Percentiles rank a stretch among this genome's conserved stretches.
Evolutionary conservation across 1,284 basidiomycete genomes (phyloP).

Genomic region (Sanghuangporus sanghuang): DNA sequence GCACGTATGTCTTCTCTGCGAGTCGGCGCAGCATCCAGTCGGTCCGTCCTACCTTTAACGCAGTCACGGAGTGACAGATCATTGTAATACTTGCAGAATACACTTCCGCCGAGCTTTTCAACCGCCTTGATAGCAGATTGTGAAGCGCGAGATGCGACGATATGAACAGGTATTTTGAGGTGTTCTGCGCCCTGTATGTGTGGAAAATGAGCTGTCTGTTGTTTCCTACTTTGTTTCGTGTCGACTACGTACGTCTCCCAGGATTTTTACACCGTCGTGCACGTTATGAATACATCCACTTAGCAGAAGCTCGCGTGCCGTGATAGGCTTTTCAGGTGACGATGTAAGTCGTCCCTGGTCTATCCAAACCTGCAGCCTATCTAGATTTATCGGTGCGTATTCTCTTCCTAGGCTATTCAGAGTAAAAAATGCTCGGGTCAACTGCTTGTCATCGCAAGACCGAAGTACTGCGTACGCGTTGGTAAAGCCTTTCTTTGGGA

Average conservation of each 20-base stretch:
- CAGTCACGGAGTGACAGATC: conserved; percentile 77
- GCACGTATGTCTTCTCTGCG: conserved; percentile 79
- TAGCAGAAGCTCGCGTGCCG: conserved; percentile 77
- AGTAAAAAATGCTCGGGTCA: background rate
- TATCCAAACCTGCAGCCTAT: conserved; percentile 89
- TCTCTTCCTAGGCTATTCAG: conserved; percentile 57
- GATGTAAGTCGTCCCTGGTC: conserved; percentile 79
- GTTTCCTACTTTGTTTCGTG: background rate
- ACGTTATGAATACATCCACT: conserved; percentile 88
- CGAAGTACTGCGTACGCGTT: conserved; percentile 59
- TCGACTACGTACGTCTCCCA: conserved; percentile 64
- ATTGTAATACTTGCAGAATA: conserved; percentile 94
- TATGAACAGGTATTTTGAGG: conserved; percentile 72
- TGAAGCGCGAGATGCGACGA: conserved; percentile 83
- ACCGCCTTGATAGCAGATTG: conserved; percentile 83
- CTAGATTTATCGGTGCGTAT: conserved; percentile 83
- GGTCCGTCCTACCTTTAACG: conserved; percentile 66
- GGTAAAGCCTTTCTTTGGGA: conserved; percentile 92
- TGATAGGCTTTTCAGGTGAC: conserved; percentile 80
- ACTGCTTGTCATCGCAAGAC: background rate
- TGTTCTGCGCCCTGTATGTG: conserved; percentile 54
- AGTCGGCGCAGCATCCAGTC: conserved; percentile 74
- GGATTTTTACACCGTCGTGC: conserved; percentile 87
- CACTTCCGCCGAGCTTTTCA: conserved; percentile 76
- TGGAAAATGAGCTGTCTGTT: conserved; percentile 10